These are phyloP conservation scores for Crithidia mellificae DNA, from an alignment of 208 protist genomes.

Conservation along the genomic window DNA sequence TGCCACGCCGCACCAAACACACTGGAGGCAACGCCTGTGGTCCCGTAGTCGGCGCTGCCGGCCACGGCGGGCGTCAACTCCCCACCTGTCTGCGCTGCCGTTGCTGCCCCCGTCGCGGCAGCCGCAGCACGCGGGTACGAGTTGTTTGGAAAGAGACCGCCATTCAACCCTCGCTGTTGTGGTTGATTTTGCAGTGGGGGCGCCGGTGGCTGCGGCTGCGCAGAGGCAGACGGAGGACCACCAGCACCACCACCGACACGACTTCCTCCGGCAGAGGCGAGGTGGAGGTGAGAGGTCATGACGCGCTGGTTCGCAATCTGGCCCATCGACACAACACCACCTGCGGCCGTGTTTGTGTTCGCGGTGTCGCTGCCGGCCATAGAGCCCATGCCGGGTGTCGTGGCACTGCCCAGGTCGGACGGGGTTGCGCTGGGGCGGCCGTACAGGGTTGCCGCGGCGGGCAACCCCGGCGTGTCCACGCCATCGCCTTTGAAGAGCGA, in stretches of 20 bases:
- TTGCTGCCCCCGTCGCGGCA: neutral
- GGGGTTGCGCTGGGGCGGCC: neutral
- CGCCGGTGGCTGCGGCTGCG: neutral
- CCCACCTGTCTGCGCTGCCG: neutral
- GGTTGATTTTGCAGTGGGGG: no score
- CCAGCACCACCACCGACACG: neutral
- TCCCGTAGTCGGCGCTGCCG: neutral
- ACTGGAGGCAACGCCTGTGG: neutral
- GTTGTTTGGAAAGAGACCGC: neutral
- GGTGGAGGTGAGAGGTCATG: neutral
- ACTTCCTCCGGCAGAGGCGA: neutral
- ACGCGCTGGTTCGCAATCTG: neutral
- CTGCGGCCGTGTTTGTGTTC: no score
- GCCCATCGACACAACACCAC: neutral
- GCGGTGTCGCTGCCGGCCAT: neutral
- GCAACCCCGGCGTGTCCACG: neutral
- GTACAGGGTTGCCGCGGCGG: constrained; percentile 6
- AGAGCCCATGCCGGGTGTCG: neutral
- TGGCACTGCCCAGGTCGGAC: neutral
- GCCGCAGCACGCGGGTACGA: constrained; percentile 1
- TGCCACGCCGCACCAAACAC: neutral
- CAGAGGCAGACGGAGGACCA: neutral
- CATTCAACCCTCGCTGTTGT: no score
- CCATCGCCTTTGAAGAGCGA: constrained; percentile 11
- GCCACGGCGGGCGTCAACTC: neutral